A percentile compares a stretch with the other conserved stretches of the same genome.
Conservation (phyloP, 371 early-diverging fungal species). For the Entomophthora muscae region DNA sequence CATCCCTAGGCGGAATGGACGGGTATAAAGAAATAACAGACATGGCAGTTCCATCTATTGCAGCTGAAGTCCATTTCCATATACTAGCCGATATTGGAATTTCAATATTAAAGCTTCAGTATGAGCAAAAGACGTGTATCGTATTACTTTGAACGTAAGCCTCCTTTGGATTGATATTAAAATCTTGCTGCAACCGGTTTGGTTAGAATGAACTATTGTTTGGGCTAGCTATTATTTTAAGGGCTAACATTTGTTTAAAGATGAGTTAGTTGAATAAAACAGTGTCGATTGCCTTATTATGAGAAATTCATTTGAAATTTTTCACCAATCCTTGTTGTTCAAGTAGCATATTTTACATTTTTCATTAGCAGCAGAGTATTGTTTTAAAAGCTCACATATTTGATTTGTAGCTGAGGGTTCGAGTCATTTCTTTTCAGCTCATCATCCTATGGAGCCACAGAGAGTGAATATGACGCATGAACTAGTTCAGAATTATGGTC, state of each 20-base stretch:
- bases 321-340: not conserved
- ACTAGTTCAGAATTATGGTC: constrained; percentile 84
- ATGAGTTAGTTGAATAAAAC: not conserved
- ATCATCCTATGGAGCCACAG: constrained; percentile 99
- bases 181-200: not conserved
- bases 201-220: not conserved
- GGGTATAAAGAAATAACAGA: too few species aligned
- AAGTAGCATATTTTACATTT: not conserved
- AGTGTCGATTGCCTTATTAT: not conserved
- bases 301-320: not conserved
- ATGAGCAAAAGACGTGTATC: constrained; percentile 1
- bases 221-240: not conserved
- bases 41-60: too few species aligned
- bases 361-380: not conserved
- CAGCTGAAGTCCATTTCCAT: too few species aligned
- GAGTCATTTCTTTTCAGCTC: constrained; percentile 70
- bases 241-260: not conserved
- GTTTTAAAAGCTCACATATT: not conserved
- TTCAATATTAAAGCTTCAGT: too few species aligned
- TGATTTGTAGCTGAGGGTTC: constrained; percentile 27
- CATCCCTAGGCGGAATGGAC: too few species aligned
- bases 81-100: too few species aligned
- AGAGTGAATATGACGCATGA: constrained; percentile 96
- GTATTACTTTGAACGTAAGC: constrained; percentile 7
- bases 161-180: not conserved